These are phyloP conservation scores for Butyriboletus loyo DNA, from an alignment of 768 basidiomycete species.

Conservation along the genomic window DNA sequence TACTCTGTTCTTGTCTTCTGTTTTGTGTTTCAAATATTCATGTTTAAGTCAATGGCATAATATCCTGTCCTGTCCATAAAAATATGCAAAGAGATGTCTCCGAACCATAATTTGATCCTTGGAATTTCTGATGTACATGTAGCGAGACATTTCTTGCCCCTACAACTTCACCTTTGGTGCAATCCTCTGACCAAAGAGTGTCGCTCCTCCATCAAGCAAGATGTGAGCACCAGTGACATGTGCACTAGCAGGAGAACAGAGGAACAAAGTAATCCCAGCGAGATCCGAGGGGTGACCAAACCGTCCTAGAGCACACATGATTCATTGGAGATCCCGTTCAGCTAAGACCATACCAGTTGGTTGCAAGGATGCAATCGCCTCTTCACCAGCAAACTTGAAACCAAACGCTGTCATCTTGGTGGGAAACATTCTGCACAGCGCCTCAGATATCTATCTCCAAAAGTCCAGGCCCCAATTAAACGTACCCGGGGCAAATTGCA, in stretches of 20 bases:
- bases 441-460: neutral
- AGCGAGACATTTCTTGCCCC: neutral
- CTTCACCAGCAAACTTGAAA: conserved; percentile 52
- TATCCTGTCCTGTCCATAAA: neutral
- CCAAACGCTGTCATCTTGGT: conserved; percentile 83
- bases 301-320: conserved; percentile 45
- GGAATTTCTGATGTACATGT: neutral
- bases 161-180: conserved; percentile 28
- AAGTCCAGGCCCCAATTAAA: neutral
- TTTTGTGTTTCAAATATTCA: neutral
- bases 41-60: conserved; percentile 1
- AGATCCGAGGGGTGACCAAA: conserved; percentile 63
- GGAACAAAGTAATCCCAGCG: conserved; percentile 68
- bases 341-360: conserved; percentile 54
- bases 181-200: conserved; percentile 17
- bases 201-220: conserved; percentile 65
- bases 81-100: neutral
- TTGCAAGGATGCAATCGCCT: conserved; percentile 49
- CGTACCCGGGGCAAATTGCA: conserved; percentile 78
- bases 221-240: conserved; percentile 76
- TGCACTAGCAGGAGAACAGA: conserved; percentile 66
- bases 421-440: conserved; percentile 57
- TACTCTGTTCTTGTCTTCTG: neutral
- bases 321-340: neutral
- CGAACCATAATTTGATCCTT: neutral